Conservation (phyloP, 352 stramenopile genomes). For the Phytophthora megakarya region DNA sequence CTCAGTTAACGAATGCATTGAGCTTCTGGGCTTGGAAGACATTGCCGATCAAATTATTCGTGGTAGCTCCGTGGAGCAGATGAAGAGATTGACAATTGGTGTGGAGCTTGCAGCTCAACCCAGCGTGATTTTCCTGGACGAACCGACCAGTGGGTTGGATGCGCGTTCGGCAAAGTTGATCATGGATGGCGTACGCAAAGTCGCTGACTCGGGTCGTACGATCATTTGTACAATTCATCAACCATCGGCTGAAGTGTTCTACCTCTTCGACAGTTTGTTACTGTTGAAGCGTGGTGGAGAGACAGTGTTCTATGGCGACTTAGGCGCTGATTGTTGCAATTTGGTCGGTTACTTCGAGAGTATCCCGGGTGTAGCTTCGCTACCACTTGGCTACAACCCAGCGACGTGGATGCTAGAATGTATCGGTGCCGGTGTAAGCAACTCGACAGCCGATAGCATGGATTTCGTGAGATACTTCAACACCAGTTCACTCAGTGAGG, state of each 20-base stretch:
- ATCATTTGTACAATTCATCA: conserved; percentile 16
- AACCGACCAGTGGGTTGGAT: conserved; percentile 50
- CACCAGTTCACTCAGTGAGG: conserved; percentile 28
- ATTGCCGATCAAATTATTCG: conserved; percentile 50
- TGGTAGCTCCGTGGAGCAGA: conserved; percentile 36
- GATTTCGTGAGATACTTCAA: conserved; percentile 47
- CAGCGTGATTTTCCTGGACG: conserved; percentile 50
- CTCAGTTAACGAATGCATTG: conserved; percentile 53
- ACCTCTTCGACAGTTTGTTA: conserved; percentile 12
- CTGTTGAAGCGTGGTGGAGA: conserved; percentile 39
- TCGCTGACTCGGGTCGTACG: conserved; percentile 4
- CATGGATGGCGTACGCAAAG: conserved; percentile 13
- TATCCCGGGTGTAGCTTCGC: conserved; percentile 36
- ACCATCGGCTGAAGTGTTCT: conserved; percentile 9
- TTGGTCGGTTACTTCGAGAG: conserved; percentile 55
- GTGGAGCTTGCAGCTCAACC: conserved; percentile 48
- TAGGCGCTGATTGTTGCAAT: conserved; percentile 32
- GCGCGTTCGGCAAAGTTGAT: conserved; percentile 8
- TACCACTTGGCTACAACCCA: conserved; percentile 70
- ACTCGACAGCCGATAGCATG: conserved; percentile 12
- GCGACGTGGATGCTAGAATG: conserved; percentile 89
- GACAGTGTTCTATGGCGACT: conserved; percentile 26
- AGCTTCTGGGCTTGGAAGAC: conserved; percentile 65
- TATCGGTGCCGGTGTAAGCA: conserved; percentile 53
- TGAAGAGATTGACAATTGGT: conserved; percentile 34